Evolutionary conservation across 768 basidiomycete species (phyloP), one percentile per base, ranked within the genome.

Genomic region (Tubosaeta sp.): DNA sequence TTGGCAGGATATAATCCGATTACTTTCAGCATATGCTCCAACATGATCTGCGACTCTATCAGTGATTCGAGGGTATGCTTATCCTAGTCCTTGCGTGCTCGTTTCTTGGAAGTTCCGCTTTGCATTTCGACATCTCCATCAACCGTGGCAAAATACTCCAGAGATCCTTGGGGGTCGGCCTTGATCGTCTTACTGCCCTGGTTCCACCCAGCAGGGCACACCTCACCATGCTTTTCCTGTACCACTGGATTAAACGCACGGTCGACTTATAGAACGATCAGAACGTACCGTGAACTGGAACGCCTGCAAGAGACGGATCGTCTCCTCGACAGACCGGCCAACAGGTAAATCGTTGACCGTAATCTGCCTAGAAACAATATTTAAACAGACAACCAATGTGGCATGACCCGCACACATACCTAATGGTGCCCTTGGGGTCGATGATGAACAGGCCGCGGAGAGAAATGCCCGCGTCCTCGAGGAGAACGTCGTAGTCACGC

Each of bases 301-400:
- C 19, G 94, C 94, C 71, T 95, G 85, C 72, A 97, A 75, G 45
- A 97, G 83, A 53, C 94, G 87, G 48, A 94, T 60, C 2, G 93
- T 94, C 75, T 97, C 94, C 34, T 93, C 92, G 49, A 95, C 93
- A 3, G 91, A 93, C 48, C 94, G 88, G n/a, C 94, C 94, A 45
- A 95, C 92, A 13, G 93, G 91, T 37, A 95, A 80, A 70, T 97
- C 94, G 66, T 95, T 95, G 55, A 95, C 76, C 50, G 90, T 91
- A 59, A 89, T 86, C 76, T 91, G 86, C 55, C 86, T 88, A 39
- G 50, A 37, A 31, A 14, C n/a, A 46, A n/a, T 5, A 0, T 27
- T 7, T 39, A 12, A 48, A 31, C 27, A 7, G 8, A 17, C n/a
- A 13, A 19, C 8, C 34, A n/a, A 6, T 2, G 27, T 8, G 4